Base-by-base conservation (phyloP, 2,329 filamentous ascomycete species). In the Teratosphaeria viscida region DNA sequence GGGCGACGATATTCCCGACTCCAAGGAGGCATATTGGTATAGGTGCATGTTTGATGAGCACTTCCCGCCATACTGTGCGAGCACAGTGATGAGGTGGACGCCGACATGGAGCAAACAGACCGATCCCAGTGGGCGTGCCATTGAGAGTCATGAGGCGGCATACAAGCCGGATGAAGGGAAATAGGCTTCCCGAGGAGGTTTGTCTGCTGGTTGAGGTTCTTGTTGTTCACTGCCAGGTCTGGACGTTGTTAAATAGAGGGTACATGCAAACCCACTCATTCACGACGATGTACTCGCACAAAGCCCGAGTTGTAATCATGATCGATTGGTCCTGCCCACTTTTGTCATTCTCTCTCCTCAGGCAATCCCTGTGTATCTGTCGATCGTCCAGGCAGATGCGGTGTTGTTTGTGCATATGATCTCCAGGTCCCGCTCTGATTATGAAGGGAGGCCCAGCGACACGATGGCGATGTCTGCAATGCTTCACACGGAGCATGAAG, bases 11-110 rank as follows among this genome's bases (percentile, higher is more conserved):
- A 84, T 96, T 63, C 95, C 94, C 10, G 92, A 96, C 72, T 92
- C 88, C 71, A 99, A 99, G 83, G 94, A 99, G 79, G 94, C 91
- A 78, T 95, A 96, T 82, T 99, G 94, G 94, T 99, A 99, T 79
- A 87, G 94, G 70, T 82, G 80, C 74, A 97, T 99, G 92, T 99
- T 97, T 74, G 94, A 99, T 75, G 92, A 99, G 82, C 92, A 95
- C 77, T 99, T 97, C 84, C 94, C 94, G 54, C 83, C 86, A 59
- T 87, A 87, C 71, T 97, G 92, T 73, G 95, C 94, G 8, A 86
- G 84, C 61, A 99, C 94, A 7, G 94, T 99, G 58, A 88, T 90
- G 89, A 83, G 94, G 71, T 99, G 94, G 95, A 91, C 89, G 60
- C 94, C 94, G 32, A 99, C 89, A 43, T 99, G 94, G 94, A 95